Evolutionary conservation across 495 filamentous ascomycete genomes (phyloP), one percentile per base, ranked within the genome.

Genomic region (Penicillium canescens): DNA sequence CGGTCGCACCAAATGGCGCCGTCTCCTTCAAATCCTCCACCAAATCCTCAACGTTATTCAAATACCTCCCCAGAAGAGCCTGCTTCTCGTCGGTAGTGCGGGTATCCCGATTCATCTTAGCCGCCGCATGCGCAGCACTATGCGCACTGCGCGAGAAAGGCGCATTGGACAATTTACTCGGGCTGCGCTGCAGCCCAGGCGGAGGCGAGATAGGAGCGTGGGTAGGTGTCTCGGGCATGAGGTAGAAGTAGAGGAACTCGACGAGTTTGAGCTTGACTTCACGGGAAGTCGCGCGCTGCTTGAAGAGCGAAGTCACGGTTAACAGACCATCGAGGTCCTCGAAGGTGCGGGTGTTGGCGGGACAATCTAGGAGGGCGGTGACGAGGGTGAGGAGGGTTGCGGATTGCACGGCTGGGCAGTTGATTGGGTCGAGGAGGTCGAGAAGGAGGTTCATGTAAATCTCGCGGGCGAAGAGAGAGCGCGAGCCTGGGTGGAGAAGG

Each of bases 241-340:
- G 84, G 70, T 98, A 98, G 72, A 97, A 97, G 72, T 98, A 96
- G 5, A 98, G 74, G 67, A 98, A 97, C 65, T 98, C 94, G 52
- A 96, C 86, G 9, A 96, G 81, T 61, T 92, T 91, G 59, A 96
- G 82, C 69, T 95, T 96, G 51, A 98, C 93, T 56, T 92, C 90
- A 49, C 90, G 82, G 12, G 83, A 82, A 4, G 92, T 96, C 59
- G 83, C 80, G 34, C 89, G 84, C 54, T 81, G 84, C 68, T 95
- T 95, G 80, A 97, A 97, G 6, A 98, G 79, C 7, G 88, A 92
- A 20, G 93, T 96, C n/a, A 98, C 82, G 2, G 94, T 95, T 12
- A 95, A 80, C 2, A 98, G 81, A 31, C 94, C 94, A 68, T 97
- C 94, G n/a, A 96, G 85, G 46, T 77, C 77, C 73, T 98, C 94